Percentiles rank a stretch among this genome's conserved stretches.
Evolutionary conservation across 2,329 filamentous ascomycete species (phyloP).

Genomic region (Neocatenulostroma microsporum): DNA sequence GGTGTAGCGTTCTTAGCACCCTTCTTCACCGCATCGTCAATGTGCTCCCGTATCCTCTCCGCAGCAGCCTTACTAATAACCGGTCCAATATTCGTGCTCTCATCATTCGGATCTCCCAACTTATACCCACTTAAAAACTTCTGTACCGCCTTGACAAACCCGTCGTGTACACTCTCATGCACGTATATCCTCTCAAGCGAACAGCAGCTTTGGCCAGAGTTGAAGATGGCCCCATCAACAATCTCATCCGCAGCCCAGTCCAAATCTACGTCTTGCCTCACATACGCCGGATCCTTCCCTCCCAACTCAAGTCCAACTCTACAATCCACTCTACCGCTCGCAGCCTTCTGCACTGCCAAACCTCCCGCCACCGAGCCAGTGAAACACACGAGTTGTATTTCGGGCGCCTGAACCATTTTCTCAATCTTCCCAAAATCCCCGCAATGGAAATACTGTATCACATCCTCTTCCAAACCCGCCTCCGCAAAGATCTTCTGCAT

Average conservation of each 20-base stretch:
- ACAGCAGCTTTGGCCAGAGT: slow-evolving; percentile 97
- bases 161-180: slow-evolving; percentile 72
- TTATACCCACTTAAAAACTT: slow-evolving; percentile 70
- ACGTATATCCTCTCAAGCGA: slow-evolving; percentile 89
- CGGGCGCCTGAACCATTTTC: slow-evolving; percentile 66
- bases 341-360: slow-evolving; percentile 77
- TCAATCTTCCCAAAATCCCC: slow-evolving; percentile 72
- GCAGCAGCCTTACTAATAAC: slow-evolving; percentile 77
- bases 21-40: slow-evolving; percentile 73
- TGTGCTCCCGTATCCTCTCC: slow-evolving; percentile 66
- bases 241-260: slow-evolving; percentile 90
- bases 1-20: slow-evolving; percentile 82
- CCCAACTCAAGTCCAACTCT: slow-evolving; percentile 85
- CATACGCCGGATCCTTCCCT: slow-evolving; percentile 89
- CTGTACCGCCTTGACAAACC: slow-evolving; percentile 71
- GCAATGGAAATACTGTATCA: slow-evolving; percentile 88
- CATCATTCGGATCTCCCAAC: slow-evolving; percentile 78
- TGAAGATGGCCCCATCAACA: slow-evolving; percentile 93
- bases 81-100: slow-evolving; percentile 73
- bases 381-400: slow-evolving; percentile 78
- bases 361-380: slow-evolving; percentile 88
- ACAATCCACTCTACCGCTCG: slow-evolving; percentile 68
- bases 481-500: slow-evolving; percentile 67
- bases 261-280: slow-evolving; percentile 76
- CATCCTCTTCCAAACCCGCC: slow-evolving; percentile 72